These are phyloP conservation scores for Plasmodium relictum DNA, from an alignment of 169 alveolate genomes.

Conservation along the genomic window DNA sequence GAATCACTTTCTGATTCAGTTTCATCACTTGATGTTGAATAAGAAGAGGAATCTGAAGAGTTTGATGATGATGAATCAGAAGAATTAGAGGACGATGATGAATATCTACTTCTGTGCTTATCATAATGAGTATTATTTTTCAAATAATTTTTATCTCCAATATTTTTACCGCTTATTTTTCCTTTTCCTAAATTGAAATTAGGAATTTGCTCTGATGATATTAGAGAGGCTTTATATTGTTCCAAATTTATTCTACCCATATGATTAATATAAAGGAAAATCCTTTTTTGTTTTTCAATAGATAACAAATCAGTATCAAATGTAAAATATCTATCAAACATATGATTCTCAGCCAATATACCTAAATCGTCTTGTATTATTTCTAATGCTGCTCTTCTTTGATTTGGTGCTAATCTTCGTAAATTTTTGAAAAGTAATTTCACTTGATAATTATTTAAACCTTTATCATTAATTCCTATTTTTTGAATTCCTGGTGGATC, in stretches of 20 bases:
- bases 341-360: constrained; percentile 87
- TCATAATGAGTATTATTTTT: constrained; percentile 48
- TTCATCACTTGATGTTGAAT: constrained; percentile 85
- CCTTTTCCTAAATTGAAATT: constrained; percentile 28
- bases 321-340: constrained; percentile 83
- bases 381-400: constrained; percentile 90
- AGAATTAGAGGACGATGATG: constrained; percentile 63
- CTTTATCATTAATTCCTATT: constrained; percentile 85
- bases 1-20: constrained; percentile 82
- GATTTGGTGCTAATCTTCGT: constrained; percentile 88
- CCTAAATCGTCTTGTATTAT: constrained; percentile 91
- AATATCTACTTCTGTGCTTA: constrained; percentile 48
- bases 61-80: constrained; percentile 68
- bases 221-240: constrained; percentile 67
- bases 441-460: constrained; percentile 85
- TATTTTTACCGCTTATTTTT: constrained; percentile 26
- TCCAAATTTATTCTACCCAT: constrained; percentile 89
- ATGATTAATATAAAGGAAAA: constrained; percentile 86
- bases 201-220: constrained; percentile 36
- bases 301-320: constrained; percentile 89
- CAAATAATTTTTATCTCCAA: constrained; percentile 23
- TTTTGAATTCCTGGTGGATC: constrained; percentile 88
- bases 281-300: constrained; percentile 88
- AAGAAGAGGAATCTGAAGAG: constrained; percentile 72
- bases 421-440: constrained; percentile 84